Conservation (phyloP, 805 yeast genomes). For the Lipomyces sp. region DNA sequence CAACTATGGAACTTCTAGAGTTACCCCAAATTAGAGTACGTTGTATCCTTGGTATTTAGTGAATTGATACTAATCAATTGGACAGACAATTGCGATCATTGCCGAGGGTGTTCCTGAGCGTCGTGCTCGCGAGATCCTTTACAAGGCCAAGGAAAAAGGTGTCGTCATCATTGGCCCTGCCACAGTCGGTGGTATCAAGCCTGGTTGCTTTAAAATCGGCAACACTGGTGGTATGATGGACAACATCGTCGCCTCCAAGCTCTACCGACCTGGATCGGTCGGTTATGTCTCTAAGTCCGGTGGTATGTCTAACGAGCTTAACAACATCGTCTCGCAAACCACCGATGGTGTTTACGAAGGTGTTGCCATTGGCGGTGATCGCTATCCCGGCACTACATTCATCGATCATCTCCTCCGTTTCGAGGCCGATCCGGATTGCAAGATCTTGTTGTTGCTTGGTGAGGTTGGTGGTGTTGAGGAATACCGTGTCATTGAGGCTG, state of each 20-base stretch:
- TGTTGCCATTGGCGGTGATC: constrained; percentile 74
- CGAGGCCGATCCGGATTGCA: constrained; percentile 67
- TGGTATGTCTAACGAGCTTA: constrained; percentile 56
- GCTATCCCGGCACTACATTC: constrained; percentile 74
- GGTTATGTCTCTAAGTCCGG: constrained; percentile 56
- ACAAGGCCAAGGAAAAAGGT: constrained; percentile 52
- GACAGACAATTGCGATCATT: constrained; percentile 53
- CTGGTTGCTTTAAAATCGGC: constrained; percentile 56
- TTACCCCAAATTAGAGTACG: constrained; percentile 49
- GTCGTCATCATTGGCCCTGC: constrained; percentile 56
- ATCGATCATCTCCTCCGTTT: constrained; percentile 69
- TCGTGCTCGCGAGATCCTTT: constrained; percentile 54
- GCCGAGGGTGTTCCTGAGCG: constrained; percentile 58
- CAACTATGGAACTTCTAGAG: constrained; percentile 54
- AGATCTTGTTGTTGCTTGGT: constrained; percentile 68
- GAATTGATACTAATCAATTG: constrained; percentile 4
- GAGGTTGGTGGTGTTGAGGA: constrained; percentile 77
- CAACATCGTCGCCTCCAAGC: constrained; percentile 55
- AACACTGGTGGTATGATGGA: constrained; percentile 59
- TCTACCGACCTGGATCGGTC: constrained; percentile 55
- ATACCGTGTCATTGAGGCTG: constrained; percentile 71
- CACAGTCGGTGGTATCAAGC: constrained; percentile 56
- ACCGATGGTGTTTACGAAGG: constrained; percentile 59
- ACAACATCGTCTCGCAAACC: constrained; percentile 52
- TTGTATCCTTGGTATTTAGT: background rate